phyloP scores from a whole-genome alignment of 495 filamentous ascomycete species.

The Arthonia radiata region DNA sequence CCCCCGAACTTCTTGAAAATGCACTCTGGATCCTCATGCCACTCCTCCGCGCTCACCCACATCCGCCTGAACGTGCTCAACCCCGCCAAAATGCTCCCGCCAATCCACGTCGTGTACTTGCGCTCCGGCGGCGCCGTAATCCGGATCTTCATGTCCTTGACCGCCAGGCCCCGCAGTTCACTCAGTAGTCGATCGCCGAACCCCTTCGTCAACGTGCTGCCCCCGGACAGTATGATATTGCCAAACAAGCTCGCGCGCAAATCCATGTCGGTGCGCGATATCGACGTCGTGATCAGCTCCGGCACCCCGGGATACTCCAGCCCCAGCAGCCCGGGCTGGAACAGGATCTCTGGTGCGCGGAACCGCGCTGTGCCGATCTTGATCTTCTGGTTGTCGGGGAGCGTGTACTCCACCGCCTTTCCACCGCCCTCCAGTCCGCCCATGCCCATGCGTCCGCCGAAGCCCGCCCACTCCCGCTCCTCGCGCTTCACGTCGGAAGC shows the following conservation, averaged over 20 bases:
- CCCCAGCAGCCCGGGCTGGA: slow-evolving; percentile 90
- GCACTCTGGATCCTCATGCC: slow-evolving; percentile 97
- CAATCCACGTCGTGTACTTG: slow-evolving; percentile 97
- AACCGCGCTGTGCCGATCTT: slow-evolving; percentile 86
- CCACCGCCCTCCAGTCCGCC: slow-evolving; percentile 29
- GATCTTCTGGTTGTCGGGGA: slow-evolving; percentile 81
- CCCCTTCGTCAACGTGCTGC: slow-evolving; percentile 71
- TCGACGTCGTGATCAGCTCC: slow-evolving; percentile 90
- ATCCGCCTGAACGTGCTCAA: slow-evolving; percentile 97
- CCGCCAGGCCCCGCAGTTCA: slow-evolving; percentile 77
- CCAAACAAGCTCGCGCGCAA: slow-evolving; percentile 80
- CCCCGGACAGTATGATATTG: slow-evolving; percentile 92
- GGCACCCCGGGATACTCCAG: slow-evolving; percentile 94
- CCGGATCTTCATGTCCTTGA: slow-evolving; percentile 98
- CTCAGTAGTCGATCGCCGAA: slow-evolving; percentile 86
- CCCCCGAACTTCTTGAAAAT: slow-evolving; percentile 97
- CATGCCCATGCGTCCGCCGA: too few species aligned
- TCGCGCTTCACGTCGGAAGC: slow-evolving; percentile 76
- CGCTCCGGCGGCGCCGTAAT: slow-evolving; percentile 94
- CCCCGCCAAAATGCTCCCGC: slow-evolving; percentile 89
- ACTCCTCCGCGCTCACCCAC: slow-evolving; percentile 97
- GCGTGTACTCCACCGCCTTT: slow-evolving; percentile 59
- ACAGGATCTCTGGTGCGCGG: slow-evolving; percentile 89
- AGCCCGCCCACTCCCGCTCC: slow-evolving; percentile 78
- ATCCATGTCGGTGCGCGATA: slow-evolving; percentile 92